phyloP scores from a whole-genome alignment of 1,139 yeast genomes.

The Geotrichum reessii region DNA sequence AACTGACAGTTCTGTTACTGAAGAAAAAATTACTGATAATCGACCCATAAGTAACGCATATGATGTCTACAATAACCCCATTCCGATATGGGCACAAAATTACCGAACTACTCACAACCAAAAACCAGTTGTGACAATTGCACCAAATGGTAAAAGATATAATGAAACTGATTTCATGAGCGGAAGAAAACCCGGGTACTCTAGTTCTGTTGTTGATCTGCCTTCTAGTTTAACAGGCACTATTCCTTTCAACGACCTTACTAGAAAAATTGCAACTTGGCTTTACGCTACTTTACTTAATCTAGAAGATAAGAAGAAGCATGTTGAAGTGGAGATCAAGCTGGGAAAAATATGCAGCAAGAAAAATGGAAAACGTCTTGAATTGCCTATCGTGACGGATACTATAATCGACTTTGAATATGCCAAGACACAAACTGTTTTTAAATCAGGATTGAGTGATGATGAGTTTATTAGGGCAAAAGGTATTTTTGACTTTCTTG shows the following conservation, averaged over 20 bases:
- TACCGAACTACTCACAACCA: slow-evolving; percentile 1
- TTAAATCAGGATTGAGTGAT: slow-evolving; percentile 67
- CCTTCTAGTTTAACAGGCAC: slow-evolving; percentile 56
- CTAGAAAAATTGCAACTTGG: slow-evolving; percentile 84
- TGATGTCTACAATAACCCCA: slow-evolving; percentile 39
- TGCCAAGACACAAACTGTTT: slow-evolving; percentile 51
- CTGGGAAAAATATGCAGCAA: slow-evolving; percentile 73
- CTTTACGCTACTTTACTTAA: slow-evolving; percentile 71
- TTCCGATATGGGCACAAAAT: slow-evolving; percentile 71
- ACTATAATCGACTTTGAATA: slow-evolving; percentile 53
- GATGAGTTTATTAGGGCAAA: slow-evolving; percentile 58
- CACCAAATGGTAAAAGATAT: neutral
- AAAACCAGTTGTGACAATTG: neutral
- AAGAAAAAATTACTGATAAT: neutral
- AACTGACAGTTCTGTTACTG: neutral
- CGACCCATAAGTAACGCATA: slow-evolving; percentile 51
- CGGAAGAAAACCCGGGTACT: neutral
- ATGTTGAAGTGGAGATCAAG: slow-evolving; percentile 76
- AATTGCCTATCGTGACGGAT: slow-evolving; percentile 71
- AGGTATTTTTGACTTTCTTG: slow-evolving; percentile 47
- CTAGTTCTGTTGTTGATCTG: slow-evolving; percentile 17
- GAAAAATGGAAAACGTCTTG: slow-evolving; percentile 56
- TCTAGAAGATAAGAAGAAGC: slow-evolving; percentile 53
- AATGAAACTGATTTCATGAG: neutral
- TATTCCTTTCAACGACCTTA: slow-evolving; percentile 76